Conservation (phyloP, 805 yeast species). For the Candida sanyiensis region DNA sequence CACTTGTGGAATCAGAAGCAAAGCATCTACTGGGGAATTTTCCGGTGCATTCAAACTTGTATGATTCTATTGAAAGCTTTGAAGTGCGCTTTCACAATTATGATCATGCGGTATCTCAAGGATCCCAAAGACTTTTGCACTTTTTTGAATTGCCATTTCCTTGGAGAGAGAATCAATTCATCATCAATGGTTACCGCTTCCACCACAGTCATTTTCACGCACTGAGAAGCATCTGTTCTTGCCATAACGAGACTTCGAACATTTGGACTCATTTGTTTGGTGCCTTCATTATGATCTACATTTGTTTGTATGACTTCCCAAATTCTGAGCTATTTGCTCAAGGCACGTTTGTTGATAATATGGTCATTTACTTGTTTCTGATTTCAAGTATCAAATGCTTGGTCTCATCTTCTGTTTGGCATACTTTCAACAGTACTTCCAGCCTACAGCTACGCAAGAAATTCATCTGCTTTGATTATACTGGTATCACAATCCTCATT, state of each 20-base stretch:
- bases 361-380: constrained; percentile 59
- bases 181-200: constrained; percentile 81
- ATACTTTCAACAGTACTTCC: constrained; percentile 79
- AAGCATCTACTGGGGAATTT: constrained; percentile 17
- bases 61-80: constrained; percentile 21
- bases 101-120: constrained; percentile 39
- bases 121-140: constrained; percentile 49
- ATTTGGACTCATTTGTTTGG: constrained; percentile 92
- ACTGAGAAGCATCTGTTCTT: constrained; percentile 48
- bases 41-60: constrained; percentile 14
- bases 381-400: constrained; percentile 73
- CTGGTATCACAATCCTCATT: constrained; percentile 87
- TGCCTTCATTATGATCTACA: constrained; percentile 47
- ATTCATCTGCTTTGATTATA: constrained; percentile 91
- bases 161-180: constrained; percentile 90
- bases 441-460: constrained; percentile 54
- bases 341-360: constrained; percentile 36
- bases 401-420: constrained; percentile 81
- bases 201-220: constrained; percentile 57
- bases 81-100: constrained; percentile 40
- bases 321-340: constrained; percentile 42
- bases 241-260: constrained; percentile 87
- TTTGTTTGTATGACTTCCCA: constrained; percentile 62
- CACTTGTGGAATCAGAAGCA: constrained; percentile 26
- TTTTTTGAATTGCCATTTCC: constrained; percentile 85